Conservation (phyloP, 257 asterid species). For the Nicotiana tabacum region DNA sequence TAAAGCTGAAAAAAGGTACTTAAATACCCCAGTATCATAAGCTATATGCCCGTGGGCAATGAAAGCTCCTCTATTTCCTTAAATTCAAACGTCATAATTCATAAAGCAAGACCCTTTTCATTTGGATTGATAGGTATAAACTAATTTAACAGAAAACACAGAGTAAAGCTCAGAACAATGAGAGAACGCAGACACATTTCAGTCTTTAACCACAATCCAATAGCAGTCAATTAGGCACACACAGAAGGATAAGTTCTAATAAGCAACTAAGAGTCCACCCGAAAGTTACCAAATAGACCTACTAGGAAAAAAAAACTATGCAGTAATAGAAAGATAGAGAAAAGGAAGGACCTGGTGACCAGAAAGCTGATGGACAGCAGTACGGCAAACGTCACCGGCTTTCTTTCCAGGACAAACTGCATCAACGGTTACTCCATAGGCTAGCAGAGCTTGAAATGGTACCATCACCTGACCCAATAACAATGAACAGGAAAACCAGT, state of each 20-base stretch:
- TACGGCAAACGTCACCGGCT: constrained; percentile 81
- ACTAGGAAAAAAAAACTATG: not conserved
- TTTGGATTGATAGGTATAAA: not conserved
- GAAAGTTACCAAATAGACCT: not conserved
- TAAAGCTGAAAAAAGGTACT: not conserved
- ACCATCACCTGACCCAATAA: constrained; percentile 61
- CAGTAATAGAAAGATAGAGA: not conserved
- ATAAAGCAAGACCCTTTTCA: not conserved
- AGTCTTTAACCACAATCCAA: not conserved
- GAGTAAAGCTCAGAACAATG: not conserved
- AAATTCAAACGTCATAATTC: not conserved
- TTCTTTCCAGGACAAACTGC: constrained; percentile 95
- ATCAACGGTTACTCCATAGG: constrained; percentile 84
- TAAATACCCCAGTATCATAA: not conserved
- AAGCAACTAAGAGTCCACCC: not conserved
- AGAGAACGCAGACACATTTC: not conserved
- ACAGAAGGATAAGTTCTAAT: not conserved
- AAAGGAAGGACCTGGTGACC: constrained; percentile 61
- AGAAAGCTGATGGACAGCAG: constrained; percentile 63
- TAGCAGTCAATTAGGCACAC: not conserved
- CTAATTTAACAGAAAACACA: not conserved
- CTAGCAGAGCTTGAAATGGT: constrained; percentile 88
- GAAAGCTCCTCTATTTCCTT: not conserved
- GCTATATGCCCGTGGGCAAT: not conserved
- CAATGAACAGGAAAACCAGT: not conserved